Percentiles rank a stretch among this genome's conserved stretches.
phyloP scores from a whole-genome alignment of 805 yeast genomes.

The Brettanomyces anomalus region DNA sequence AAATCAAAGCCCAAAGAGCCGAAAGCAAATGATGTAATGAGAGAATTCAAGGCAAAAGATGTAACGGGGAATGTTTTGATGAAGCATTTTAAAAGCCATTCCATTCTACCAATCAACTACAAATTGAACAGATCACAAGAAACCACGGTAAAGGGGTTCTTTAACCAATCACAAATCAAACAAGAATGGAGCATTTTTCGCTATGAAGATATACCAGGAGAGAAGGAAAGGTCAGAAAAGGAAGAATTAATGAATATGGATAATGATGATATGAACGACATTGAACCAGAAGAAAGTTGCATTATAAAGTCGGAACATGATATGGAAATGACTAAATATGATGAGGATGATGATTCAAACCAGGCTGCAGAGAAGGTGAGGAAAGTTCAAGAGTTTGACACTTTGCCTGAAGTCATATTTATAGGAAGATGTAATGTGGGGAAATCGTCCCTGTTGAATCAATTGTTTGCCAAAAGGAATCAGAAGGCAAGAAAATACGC shows the following conservation, averaged over 20 bases:
- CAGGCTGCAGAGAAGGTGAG: conserved; percentile 16
- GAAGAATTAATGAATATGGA: not conserved
- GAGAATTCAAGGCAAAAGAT: not conserved
- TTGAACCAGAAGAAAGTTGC: not conserved
- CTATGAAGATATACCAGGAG: conserved; percentile 51
- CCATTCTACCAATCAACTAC: not conserved
- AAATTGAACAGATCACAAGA: not conserved
- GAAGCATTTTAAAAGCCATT: not conserved
- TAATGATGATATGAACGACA: not conserved
- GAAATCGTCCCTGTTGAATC: conserved; percentile 68
- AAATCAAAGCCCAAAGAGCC: not conserved
- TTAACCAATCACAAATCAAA: conserved; percentile 20
- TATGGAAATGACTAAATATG: not conserved
- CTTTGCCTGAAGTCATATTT: conserved; percentile 66
- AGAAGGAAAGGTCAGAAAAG: conserved; percentile 17
- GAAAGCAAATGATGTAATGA: too few species aligned
- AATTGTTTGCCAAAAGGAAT: conserved; percentile 35
- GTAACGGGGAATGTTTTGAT: not conserved
- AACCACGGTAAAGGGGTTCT: not conserved
- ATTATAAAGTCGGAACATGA: not conserved
- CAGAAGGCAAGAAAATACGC: conserved; percentile 33
- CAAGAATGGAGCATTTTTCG: conserved; percentile 54
- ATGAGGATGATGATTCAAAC: conserved; percentile 21
- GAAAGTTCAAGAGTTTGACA: conserved; percentile 21
- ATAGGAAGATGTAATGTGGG: conserved; percentile 83